Percentiles rank a stretch among this genome's conserved stretches.
Conservation (phyloP, 2,329 filamentous ascomycete genomes). For the Fonsecaea erecta region DNA sequence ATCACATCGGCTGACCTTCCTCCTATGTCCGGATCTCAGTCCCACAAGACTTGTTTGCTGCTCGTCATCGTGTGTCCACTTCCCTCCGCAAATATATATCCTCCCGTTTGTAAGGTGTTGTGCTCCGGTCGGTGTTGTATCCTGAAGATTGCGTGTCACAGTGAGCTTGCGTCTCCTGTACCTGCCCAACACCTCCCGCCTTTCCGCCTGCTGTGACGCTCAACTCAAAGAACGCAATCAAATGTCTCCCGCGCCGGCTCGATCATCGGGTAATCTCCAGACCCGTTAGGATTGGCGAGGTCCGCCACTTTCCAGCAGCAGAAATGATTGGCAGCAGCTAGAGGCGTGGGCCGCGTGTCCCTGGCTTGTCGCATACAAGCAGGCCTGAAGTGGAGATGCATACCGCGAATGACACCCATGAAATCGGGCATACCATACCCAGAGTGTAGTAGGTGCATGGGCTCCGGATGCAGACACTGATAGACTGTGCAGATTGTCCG, state of each 20-base stretch:
- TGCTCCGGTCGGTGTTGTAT: background rate
- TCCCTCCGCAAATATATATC: background rate
- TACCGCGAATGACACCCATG: slow-evolving; percentile 12
- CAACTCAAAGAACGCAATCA: slow-evolving; percentile 1
- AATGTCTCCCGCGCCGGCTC: background rate
- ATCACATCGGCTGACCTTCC: background rate
- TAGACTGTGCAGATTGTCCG: slow-evolving; percentile 20
- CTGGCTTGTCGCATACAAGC: background rate
- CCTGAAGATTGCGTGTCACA: slow-evolving; percentile 9
- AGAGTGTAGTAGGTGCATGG: slow-evolving; percentile 9
- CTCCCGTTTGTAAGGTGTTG: background rate
- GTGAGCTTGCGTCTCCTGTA: background rate
- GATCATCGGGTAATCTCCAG: slow-evolving; percentile 5
- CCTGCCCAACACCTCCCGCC: background rate
- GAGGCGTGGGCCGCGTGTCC: background rate
- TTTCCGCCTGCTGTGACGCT: background rate
- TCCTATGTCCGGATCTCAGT: background rate
- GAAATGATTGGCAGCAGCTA: slow-evolving; percentile 7
- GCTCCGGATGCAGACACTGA: slow-evolving; percentile 16
- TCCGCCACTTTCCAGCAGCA: background rate
- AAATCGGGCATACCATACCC: slow-evolving; percentile 12
- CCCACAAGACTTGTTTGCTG: slow-evolving; percentile 2
- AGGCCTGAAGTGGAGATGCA: slow-evolving; percentile 1
- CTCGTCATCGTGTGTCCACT: background rate
- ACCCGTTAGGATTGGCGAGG: background rate